A percentile compares a stretch with the other conserved stretches of the same genome.
These are phyloP conservation scores for Haplographium delicatum DNA, from an alignment of 495 filamentous ascomycete species.

Conservation along the genomic window DNA sequence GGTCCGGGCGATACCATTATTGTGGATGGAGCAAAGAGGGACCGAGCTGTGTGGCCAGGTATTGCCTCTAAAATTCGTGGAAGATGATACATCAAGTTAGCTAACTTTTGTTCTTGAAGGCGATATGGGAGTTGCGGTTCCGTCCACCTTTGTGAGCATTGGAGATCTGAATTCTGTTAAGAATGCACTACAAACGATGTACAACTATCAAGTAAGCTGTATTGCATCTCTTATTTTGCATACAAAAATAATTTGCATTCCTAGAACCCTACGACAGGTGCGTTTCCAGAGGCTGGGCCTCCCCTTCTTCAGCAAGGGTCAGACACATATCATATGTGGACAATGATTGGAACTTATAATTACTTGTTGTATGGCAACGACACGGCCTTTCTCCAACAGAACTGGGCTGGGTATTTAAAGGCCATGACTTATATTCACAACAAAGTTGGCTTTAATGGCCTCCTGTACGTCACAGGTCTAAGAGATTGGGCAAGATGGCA, in stretches of 20 bases:
- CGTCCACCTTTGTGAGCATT: slow-evolving; percentile 50
- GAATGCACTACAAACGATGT: slow-evolving; percentile 58
- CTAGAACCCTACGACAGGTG: slow-evolving; percentile 20
- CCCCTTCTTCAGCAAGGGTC: slow-evolving; percentile 53
- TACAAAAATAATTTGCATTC: not conserved
- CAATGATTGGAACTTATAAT: slow-evolving; percentile 60
- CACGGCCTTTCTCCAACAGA: slow-evolving; percentile 42
- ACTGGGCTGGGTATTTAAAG: slow-evolving; percentile 47
- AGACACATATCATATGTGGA: slow-evolving; percentile 65
- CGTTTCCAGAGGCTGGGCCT: slow-evolving; percentile 41
- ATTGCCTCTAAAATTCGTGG: not conserved
- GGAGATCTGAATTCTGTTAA: slow-evolving; percentile 56
- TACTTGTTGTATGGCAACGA: slow-evolving; percentile 58
- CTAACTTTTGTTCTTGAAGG: too few relatives aligned
- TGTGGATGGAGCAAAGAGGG: slow-evolving; percentile 54
- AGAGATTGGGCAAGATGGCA: slow-evolving; percentile 57
- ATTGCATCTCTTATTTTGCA: not conserved
- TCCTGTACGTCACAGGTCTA: slow-evolving; percentile 54
- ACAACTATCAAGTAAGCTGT: slow-evolving; percentile 33
- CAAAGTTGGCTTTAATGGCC: slow-evolving; percentile 43
- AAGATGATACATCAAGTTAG: not conserved
- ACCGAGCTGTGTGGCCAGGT: slow-evolving; percentile 51
- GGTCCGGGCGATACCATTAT: slow-evolving; percentile 37
- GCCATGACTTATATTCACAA: slow-evolving; percentile 51
- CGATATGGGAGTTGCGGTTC: slow-evolving; percentile 57